Percentiles rank a stretch among this genome's conserved stretches.
Conservation (phyloP, 176 grass and related monocot genomes). For the Aegilops sharonensis region DNA sequence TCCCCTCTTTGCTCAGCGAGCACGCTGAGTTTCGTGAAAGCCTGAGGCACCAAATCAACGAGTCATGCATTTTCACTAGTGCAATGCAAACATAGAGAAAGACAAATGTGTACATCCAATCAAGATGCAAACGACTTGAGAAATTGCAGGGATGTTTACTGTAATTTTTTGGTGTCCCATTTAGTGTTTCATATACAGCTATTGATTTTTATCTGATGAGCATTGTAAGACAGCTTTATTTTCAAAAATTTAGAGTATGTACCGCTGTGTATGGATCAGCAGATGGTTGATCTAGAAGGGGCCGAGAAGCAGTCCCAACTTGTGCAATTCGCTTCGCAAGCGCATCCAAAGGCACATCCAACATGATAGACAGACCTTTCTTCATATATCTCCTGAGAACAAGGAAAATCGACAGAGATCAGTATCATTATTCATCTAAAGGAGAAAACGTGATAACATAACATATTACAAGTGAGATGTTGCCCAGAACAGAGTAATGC, state of each 20-base stretch:
- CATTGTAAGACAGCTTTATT: neutral
- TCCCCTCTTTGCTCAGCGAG: slow-evolving; percentile 69
- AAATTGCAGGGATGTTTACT: neutral
- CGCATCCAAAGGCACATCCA: slow-evolving; percentile 93
- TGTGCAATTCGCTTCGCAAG: slow-evolving; percentile 84
- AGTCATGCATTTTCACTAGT: slow-evolving; percentile 14
- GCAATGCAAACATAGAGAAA: neutral
- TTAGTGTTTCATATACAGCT: too few species aligned
- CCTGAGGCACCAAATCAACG: slow-evolving; percentile 37
- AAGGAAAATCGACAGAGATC: neutral
- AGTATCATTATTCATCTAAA: slow-evolving; percentile 15
- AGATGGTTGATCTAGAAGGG: slow-evolving; percentile 83
- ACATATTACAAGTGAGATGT: neutral
- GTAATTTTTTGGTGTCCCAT: neutral
- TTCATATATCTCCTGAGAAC: slow-evolving; percentile 81
- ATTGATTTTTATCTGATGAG: too few species aligned
- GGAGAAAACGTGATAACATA: neutral
- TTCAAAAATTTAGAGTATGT: neutral
- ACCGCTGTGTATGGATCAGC: slow-evolving; percentile 95
- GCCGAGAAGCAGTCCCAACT: slow-evolving; percentile 94
- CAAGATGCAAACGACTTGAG: neutral
- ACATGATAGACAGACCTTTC: slow-evolving; percentile 81
- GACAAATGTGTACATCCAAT: neutral
- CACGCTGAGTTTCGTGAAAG: slow-evolving; percentile 60
- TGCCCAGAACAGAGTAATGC: neutral